Evolutionary conservation across 163 green algal genomes (phyloP).

Genomic region (Scenedesmus sp.): DNA sequence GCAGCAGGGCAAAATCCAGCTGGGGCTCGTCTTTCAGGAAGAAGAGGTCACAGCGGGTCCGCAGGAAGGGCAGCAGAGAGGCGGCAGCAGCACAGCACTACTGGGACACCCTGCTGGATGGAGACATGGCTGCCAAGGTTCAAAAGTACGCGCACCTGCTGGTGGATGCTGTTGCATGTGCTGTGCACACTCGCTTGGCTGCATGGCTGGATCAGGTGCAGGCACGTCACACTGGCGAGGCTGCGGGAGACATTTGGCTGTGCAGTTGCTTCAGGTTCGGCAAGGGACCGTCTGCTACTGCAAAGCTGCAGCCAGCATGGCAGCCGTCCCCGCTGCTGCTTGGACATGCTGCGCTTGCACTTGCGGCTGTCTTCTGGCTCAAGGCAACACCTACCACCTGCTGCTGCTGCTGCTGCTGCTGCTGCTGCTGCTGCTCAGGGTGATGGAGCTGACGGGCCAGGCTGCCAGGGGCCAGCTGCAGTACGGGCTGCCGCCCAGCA

Average conservation of each 20-base stretch:
- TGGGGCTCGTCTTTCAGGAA: conserved; percentile 23
- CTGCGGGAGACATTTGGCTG: no score
- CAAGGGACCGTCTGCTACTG: no score
- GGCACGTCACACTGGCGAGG: no score
- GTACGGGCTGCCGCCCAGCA: neutral
- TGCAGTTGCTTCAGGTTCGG: no score
- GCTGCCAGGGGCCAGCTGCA: conserved; percentile 14
- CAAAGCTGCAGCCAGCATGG: no score
- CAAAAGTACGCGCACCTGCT: conserved; percentile 12
- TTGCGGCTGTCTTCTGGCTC: neutral
- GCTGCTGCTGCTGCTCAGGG: conserved; percentile 26
- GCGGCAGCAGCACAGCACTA: conserved; percentile 8
- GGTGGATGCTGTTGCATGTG: no score
- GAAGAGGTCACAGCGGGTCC: neutral
- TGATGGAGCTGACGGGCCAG: conserved; percentile 2
- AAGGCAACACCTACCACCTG: neutral
- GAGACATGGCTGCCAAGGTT: neutral
- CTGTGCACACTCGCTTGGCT: neutral
- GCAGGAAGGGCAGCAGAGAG: neutral
- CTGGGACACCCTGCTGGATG: conserved; percentile 32
- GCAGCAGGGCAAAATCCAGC: neutral
- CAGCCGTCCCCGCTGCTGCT: no score
- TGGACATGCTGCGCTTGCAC: no score
- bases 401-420: neutral
- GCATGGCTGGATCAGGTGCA: no score